Percentiles rank a stretch among this genome's conserved stretches.
Evolutionary conservation across 495 filamentous ascomycete genomes (phyloP).

Genomic region (Aspergillus sclerotioniger): DNA sequence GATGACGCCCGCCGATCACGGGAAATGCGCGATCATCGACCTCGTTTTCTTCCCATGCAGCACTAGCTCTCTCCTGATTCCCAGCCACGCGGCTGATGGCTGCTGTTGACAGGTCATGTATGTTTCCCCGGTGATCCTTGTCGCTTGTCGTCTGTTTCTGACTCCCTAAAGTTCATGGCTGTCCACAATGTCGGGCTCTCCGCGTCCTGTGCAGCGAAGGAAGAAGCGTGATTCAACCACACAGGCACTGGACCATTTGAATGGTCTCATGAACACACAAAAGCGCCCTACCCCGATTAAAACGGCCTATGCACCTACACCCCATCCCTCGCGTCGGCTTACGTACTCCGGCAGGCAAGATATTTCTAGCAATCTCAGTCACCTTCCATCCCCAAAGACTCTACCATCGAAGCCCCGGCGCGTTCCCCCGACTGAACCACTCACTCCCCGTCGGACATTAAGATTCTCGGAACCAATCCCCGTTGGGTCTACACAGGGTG

Average conservation of each 20-base stretch:
- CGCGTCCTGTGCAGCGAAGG: slow-evolving; percentile 11
- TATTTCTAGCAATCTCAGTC: not conserved
- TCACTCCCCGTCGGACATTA: too few species aligned
- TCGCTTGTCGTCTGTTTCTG: not conserved
- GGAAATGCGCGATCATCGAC: not conserved
- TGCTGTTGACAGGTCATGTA: too few species aligned
- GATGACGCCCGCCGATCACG: not conserved
- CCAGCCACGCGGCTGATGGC: too few species aligned
- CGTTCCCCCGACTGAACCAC: not conserved
- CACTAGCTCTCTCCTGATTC: too few species aligned
- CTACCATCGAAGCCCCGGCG: not conserved
- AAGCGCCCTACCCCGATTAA: too few species aligned
- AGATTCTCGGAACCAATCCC: too few species aligned
- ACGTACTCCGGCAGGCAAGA: not conserved
- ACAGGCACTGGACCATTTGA: slow-evolving; percentile 21
- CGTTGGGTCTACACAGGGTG: not conserved
- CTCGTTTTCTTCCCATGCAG: not conserved
- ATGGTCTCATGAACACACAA: slow-evolving; percentile 15
- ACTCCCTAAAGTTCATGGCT: not conserved
- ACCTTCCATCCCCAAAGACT: not conserved
- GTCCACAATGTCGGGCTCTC: slow-evolving; percentile 11
- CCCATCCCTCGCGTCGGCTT: not conserved
- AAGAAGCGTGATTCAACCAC: slow-evolving; percentile 19
- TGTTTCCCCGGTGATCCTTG: not conserved
- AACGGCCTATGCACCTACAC: not conserved